Evolutionary conservation across 371 early-diverging fungal genomes (phyloP).

Genomic region (Nematocida ausubeli): DNA sequence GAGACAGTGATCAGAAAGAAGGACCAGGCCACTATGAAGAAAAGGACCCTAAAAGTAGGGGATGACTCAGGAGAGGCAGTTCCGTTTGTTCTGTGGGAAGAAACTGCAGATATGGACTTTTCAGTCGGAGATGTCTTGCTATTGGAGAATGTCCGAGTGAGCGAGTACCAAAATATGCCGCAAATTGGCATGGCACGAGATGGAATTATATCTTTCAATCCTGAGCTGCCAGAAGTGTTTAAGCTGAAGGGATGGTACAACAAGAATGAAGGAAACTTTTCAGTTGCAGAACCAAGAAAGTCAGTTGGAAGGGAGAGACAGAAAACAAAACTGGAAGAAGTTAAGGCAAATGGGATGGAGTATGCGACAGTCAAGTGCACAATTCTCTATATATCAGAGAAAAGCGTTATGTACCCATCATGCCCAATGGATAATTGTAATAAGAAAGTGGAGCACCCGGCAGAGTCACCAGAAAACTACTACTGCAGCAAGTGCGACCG

Average conservation of each 20-base stretch:
- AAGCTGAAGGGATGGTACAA: conserved; percentile 80
- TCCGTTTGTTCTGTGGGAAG: conserved; percentile 81
- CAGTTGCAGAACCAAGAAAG: conserved; percentile 43
- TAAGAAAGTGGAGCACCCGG: conserved; percentile 76
- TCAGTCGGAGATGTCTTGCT: conserved; percentile 72
- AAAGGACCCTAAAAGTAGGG: conserved; percentile 74
- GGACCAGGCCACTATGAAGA: conserved; percentile 71
- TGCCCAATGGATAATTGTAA: conserved; percentile 72
- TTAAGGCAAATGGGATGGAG: conserved; percentile 40
- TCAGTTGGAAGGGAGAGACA: conserved; percentile 70
- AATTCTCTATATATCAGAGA: conserved; percentile 70
- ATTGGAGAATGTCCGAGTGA: conserved; percentile 76
- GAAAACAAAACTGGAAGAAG: conserved; percentile 71
- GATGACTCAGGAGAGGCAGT: conserved; percentile 72
- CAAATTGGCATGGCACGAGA: conserved; percentile 62
- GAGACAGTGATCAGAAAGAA: conserved; percentile 72
- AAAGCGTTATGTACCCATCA: conserved; percentile 75
- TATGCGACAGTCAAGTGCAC: conserved; percentile 71
- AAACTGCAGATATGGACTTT: conserved; percentile 73
- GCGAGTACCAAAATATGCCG: conserved; percentile 78
- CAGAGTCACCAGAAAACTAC: conserved; percentile 42
- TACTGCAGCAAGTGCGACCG: conserved; percentile 86
- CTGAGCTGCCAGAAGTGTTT: conserved; percentile 77
- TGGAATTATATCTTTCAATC: conserved; percentile 72
- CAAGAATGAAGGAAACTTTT: conserved; percentile 19